Evolutionary conservation across 2,329 filamentous ascomycete species (phyloP), one percentile per base, ranked within the genome.

Genomic region (Dryadomyces quercivorus): DNA sequence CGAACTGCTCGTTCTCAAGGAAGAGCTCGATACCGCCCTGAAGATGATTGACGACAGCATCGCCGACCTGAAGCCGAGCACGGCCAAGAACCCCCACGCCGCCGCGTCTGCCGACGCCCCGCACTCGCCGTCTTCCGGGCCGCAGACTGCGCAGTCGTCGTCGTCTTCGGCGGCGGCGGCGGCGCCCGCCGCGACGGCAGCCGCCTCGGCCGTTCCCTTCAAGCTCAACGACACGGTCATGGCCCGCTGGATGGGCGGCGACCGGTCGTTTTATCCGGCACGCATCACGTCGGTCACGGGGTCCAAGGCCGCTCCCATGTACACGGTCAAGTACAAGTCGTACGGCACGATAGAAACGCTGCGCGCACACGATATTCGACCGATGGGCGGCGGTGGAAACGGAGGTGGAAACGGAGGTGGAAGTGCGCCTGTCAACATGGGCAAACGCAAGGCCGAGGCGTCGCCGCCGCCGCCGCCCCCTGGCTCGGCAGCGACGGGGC

Each of bases 211-310:
- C 69, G 68, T 76, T 2, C 76, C 76, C 10, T 95, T 91, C 70
- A 81, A 86, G 55, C 88, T 95, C 60, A 95, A 95, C 66, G 93
- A 98, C 64, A 86, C 76, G 36, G 87, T 96, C 53, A 76, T 93
- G 68, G 93, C 92, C 49, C 91, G 92, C 70, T 98, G 91, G 88
- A 73, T 86, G 49, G 86, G 88, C 10, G 90, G 89, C 54, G 93
- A 98, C 69, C 89, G 87, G 64, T 80, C 80, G 22, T 96, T 91
- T 71, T 97, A 97, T 71, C 85, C 89, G 48, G 93, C 91, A 45
- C 85, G 88, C 63, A 95, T 98, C 68, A 92, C 89, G 52, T 91
- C 87, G 52, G 91, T 96, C 63, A 96, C 92, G 21, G 93, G 93
- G 56, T 95, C 90, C 9, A 84, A 85, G n/a, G 86, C 83, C 46